Conservation (phyloP, 78 protist species). For the Pelomyxa schiedti region DNA sequence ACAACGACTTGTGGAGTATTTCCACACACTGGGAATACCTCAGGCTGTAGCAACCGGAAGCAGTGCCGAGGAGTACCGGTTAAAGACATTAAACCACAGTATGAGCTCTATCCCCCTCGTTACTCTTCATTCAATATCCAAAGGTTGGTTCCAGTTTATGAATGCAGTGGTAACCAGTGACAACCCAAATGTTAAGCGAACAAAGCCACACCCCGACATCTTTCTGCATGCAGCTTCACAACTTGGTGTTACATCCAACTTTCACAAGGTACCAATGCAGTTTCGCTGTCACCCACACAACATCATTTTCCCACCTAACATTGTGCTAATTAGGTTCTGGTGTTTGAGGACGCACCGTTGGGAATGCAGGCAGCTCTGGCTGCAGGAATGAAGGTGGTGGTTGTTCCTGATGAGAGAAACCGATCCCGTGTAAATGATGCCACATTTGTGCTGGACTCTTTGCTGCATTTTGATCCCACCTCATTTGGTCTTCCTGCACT, state of each 20-base stretch:
- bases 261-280: too few species aligned
- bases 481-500: too few species aligned
- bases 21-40: not conserved
- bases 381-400: conserved; percentile 6
- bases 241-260: not conserved
- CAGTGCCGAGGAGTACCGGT: not conserved
- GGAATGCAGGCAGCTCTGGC: conserved; percentile 5
- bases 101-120: too few species aligned
- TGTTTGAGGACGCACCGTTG: conserved; percentile 14
- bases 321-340: not conserved
- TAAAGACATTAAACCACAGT: not conserved
- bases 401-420: too few species aligned
- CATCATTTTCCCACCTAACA: too few species aligned
- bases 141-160: too few species aligned
- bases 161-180: not conserved
- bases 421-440: too few species aligned
- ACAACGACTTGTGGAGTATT: conserved; percentile 1
- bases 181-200: not conserved
- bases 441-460: too few species aligned
- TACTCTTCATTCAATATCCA: too few species aligned
- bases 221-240: not conserved
- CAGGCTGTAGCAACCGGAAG: conserved; percentile 8
- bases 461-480: too few species aligned
- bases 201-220: conserved; percentile 14
- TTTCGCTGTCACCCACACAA: too few species aligned